Evolutionary conservation across 495 filamentous ascomycete genomes (phyloP), one percentile per base, ranked within the genome.

Genomic region (Penicillium herquei): DNA sequence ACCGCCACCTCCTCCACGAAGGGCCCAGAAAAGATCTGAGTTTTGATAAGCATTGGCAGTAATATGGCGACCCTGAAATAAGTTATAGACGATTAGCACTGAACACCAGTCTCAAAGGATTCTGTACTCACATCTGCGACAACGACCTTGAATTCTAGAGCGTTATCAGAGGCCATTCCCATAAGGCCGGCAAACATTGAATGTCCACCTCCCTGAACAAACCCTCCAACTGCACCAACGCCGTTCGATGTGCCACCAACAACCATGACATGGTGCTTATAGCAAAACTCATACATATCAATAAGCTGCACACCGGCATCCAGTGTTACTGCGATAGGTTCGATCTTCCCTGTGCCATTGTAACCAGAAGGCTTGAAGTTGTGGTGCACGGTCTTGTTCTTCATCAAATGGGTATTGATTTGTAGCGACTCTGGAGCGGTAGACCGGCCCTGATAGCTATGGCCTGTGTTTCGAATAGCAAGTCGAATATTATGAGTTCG

Each of bases 381-480:
- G 7, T 31, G 9, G 32, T 49, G 46, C 46, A 18, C 2, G 6
- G 31, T 18, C 46, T 37, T 49, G 31, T 49, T 49, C 9, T 11
- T 16, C 32, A 49, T 37, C 5, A 49, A 18, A 30, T 49, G 46
- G 0, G 80, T 84, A 73, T 78, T 83, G 45, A 87, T 69, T 18
- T 68, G 66, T 8, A 86, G 62, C 6, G 76, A 73, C 6, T 80
- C 75, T 13, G 67, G 68, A 0, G 82, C 81, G 4, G 72, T 75
- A n/a, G 78, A 76, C 61, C 82, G 83, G 18, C 78, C 81, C 11
- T 69, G 58, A 59, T 81, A 84, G 74, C 77, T 67, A 58, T 71
- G 64, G 1, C 84, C 84, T 0, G 81, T 85, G 56, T 85, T 86
- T 17, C 78, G 83, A 43, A 87, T 75, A 31, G 80, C 71, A 9